Conservation (phyloP, 2,329 filamentous ascomycete species). For the Talaromyces albobiverticillius region DNA sequence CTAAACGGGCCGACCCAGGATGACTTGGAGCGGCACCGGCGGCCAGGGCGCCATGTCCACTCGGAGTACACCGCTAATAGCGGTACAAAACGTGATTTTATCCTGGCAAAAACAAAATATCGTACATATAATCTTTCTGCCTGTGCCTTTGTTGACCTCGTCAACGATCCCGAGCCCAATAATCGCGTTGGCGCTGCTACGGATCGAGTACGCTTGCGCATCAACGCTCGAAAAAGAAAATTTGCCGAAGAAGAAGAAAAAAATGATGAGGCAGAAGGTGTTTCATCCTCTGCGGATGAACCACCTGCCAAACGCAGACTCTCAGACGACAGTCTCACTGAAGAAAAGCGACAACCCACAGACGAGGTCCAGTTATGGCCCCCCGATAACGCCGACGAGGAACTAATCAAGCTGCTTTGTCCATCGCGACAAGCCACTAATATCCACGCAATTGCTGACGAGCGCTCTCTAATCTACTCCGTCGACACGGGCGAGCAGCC, state of each 20-base stretch:
- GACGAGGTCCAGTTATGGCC: conserved; percentile 43
- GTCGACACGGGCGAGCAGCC: conserved; percentile 23
- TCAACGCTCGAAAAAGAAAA: conserved; percentile 42
- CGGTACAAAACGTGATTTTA: conserved; percentile 36
- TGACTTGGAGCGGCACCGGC: conserved; percentile 30
- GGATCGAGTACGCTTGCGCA: conserved; percentile 41
- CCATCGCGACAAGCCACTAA: conserved; percentile 31
- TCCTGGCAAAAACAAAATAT: conserved; percentile 44
- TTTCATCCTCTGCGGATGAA: conserved; percentile 23
- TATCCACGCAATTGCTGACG: conserved; percentile 35
- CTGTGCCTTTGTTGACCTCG: conserved; percentile 42
- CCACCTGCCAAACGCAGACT: not conserved
- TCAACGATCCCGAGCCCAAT: conserved; percentile 35
- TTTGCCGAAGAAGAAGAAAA: conserved; percentile 35
- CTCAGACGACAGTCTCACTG: conserved; percentile 18
- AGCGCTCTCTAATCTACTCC: conserved; percentile 41
- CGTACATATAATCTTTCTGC: conserved; percentile 40
- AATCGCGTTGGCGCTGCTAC: conserved; percentile 27
- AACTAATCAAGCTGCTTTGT: conserved; percentile 38
- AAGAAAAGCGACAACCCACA: conserved; percentile 36
- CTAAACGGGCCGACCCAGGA: conserved; percentile 28
- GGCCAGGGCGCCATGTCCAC: conserved; percentile 39
- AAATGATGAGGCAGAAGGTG: too few species aligned
- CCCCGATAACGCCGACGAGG: conserved; percentile 34
- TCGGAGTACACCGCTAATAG: conserved; percentile 33